Evolutionary conservation across 129 eudicot genomes (phyloP), one percentile per base, ranked within the genome.

Genomic region (Escallonia rubra): DNA sequence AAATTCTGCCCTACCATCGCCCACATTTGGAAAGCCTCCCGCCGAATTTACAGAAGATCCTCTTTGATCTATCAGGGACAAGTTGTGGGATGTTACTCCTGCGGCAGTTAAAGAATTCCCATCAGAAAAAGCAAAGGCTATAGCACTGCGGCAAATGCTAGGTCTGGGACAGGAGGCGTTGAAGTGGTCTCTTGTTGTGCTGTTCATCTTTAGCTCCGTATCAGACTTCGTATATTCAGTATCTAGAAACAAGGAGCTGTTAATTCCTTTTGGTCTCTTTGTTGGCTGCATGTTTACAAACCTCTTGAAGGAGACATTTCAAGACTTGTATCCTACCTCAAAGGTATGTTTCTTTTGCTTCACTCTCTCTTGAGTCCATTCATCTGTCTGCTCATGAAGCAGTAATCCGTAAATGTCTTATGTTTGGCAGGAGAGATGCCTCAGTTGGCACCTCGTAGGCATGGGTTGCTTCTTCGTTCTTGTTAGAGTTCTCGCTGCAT

Each of bases 241-340:
- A 34, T 73, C 83, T n/a, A 65, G 44, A 47, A 77, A 78, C 74
- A 74, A 66, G 45, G 87, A 77, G 65, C 62, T 82, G 75, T 10
- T 76, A n/a, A 69, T 81, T 11, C 81, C 81, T 15, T 64, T 81
- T 12, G 82, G 81, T 64, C 81, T 81, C 54, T 52, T 69, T 62
- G 63, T 55, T 49, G 87, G 83, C 42, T 46, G 76, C 55, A 0
- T 66, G 12, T 48, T 63, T 7, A 57, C 83, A 43, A 73, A 73
- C 41, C 74, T 63, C 46, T 13, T 70, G 8, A 72, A 73, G 23
- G 83, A 74, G 70, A 66, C 64, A 49, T 66, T 66, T 44, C 68
- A 41, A 50, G 80, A 78, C 12, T 42, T 74, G 6, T 51, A 67
- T 16, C 59, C 14, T 14, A 15, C 47, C 41, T 12, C 52, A 40